Base-by-base conservation (phyloP, 306 rosid genomes). In the Acacia acuminata region DNA sequence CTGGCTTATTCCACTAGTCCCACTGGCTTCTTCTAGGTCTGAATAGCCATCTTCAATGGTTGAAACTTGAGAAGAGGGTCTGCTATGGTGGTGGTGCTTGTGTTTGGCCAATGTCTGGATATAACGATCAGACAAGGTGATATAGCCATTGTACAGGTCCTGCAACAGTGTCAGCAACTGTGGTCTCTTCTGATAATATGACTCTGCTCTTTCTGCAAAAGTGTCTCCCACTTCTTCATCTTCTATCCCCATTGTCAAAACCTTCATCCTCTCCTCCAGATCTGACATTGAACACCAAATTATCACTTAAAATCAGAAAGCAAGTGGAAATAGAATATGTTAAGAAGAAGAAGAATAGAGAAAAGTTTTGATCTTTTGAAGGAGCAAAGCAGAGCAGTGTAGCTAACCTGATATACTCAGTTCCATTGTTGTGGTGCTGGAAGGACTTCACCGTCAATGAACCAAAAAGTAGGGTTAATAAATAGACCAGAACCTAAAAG, bases 131-230 rank as follows among this genome's bases (percentile, higher is more conserved):
- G 98, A 92, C 25, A 96, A 85, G 12, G 97, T 91, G 67, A 92
- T 71, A 66, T 96, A 94, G 56, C 97, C 93, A 79, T 91, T 94
- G 87, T 96, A 96, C 77, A 96, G 71, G 56, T 96, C 98, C 47
- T 92, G 94, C 24, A 96, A 87, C 25, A 96, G 88, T 30, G 92
- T 77, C 36, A 92, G 85, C 7, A 96, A 88, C 82, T 91, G 98
- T 60, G 99, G 99, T n/a, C 98, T 93, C 73, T 90, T 90, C 63
- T 88, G 93, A 78, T 94, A 96, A 86, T 96, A 96, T 74, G 90
- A 85, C 60, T 96, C 97, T 7, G 99, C 99, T 25, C 99, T 92
- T 80, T 96, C 93, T 0, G 97, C 92, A 58, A 96, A 96, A 3
- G 92, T 89, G 71, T 94, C 97, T 7, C 94, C 94, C 5, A 15